Base-by-base conservation (phyloP, 352 stramenopile genomes). In the Pythium scleroteichum region DNA sequence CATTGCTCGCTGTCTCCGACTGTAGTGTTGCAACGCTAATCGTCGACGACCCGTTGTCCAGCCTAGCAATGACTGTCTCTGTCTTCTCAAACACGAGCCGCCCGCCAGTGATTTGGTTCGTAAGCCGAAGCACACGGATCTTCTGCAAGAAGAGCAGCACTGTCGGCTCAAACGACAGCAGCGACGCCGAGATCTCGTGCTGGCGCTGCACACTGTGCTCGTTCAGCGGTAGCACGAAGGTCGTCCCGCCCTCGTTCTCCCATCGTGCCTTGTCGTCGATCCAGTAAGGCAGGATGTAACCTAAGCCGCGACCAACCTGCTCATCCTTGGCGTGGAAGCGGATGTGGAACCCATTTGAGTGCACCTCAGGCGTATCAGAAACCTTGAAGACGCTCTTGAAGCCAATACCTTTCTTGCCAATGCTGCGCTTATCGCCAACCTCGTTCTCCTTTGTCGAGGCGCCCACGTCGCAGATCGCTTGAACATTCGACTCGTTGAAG, bases 311-410 rank as follows among this genome's bases (percentile, higher is more conserved):
- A 0, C 72, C 76, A 10, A 78, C 63, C 3, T 78, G 48, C 0
- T 74, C 58, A 24, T 75, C 79, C 22, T 76, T 79, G n/a, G 84
- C 75, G 66, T 85, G 69, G 49, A 95, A 96, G 45, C 78, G 80
- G 20, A 94, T 82, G 57, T 93, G 86, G 52, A 92, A 94, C 16
- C 88, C 88, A 47, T 95, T 95, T 44, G 86, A 95, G 64, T 96
- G 88, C 33, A 96, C 83, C 35, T 96, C 75, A 0, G 88, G 88
- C 1, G 66, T 60, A 40, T 94, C 78, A 0, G 86, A 92, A 20
- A 96, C 80, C 59, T 92, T 92, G 69, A 96, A 96, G 3, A 96
- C 88, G n/a, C 85, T 95, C 68, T 96, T 96, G 57, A 96, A 96
- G 22, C 86, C 88, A 46, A 96, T 96, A 3, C 88, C 88, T 55